Evolutionary conservation across 768 basidiomycete genomes (phyloP), one percentile per base, ranked within the genome.

Genomic region (Amanita molliuscula): DNA sequence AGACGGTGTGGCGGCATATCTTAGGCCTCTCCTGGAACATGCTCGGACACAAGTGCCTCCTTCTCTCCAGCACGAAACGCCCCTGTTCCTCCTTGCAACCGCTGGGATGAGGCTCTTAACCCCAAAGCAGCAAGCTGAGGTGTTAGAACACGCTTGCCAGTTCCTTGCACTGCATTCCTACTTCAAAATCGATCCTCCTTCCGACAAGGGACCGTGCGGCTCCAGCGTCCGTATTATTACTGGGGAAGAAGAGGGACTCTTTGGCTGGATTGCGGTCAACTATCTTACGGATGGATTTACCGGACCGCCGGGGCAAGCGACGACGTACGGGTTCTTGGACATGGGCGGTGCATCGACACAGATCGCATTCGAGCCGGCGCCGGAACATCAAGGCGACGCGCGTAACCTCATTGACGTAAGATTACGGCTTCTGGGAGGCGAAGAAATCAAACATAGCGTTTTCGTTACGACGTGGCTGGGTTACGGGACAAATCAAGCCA

Each of bases 311-410:
- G 62, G 76, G 46, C 74, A 79, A 62, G 76, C 74, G 44, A 89
- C 90, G 16, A 97, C 95, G 3, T 98, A 91, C 60, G 96, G 96
- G 4, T 99, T 99, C 65, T 72, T 99, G 56, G 96, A 99, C 63
- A 99, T 98, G 96, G 96, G 96, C 47, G 95, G 96, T 21, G 96
- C 96, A 15, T 97, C 94, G 11, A 98, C 95, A 6, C 96, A 99
- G 65, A 94, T 99, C 54, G 96, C 96, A 9, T 99, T 98, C 60
- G 93, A 97, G 60, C 96, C 96, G 0, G 76, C 76, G 37, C 63
- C 69, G 5, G 82, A 81, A 51, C 75, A 76, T 52, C 66, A 68
- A 37, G 65, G 71, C 53, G 73, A 76, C 49, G 64, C 76, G 31
- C 77, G 80, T 47, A 76, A 82, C 49, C 72, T 98, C 15, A 77